phyloP scores from a whole-genome alignment of 2,329 filamentous ascomycete species.

The Triangularia verruculosa region DNA sequence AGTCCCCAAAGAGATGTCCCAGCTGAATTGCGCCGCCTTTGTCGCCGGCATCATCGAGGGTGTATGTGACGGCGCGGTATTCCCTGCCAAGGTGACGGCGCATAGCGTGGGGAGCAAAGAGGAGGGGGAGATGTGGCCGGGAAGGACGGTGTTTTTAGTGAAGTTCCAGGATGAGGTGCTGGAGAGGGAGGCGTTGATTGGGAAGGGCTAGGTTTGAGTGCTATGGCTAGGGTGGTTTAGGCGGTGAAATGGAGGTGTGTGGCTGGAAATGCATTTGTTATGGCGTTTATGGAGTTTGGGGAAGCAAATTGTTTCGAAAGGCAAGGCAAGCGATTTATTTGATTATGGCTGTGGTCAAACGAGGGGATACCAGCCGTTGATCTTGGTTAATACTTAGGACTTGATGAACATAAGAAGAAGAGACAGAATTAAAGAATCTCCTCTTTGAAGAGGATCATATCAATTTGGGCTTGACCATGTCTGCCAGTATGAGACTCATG shows the following conservation, averaged over 20 bases:
- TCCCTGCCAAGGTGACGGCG: constrained; percentile 83
- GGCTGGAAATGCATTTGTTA: constrained; percentile 7
- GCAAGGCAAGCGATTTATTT: constrained; percentile 1
- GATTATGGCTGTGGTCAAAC: neutral
- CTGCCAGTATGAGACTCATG: neutral
- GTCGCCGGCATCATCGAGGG: constrained; percentile 95
- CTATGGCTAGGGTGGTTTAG: neutral
- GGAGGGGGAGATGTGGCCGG: constrained; percentile 85
- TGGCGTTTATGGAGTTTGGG: constrained; percentile 15
- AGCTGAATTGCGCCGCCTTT: constrained; percentile 94
- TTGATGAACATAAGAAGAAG: neutral
- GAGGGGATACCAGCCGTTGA: neutral
- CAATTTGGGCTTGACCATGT: neutral
- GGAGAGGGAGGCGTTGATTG: constrained; percentile 82
- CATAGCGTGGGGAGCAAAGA: constrained; percentile 66
- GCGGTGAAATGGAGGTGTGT: constrained; percentile 3
- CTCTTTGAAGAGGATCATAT: neutral
- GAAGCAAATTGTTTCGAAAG: constrained; percentile 1
- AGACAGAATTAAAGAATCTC: neutral
- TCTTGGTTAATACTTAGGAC: neutral
- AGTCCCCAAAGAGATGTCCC: constrained; percentile 91
- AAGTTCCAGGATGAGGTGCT: constrained; percentile 90
- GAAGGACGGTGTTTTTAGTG: constrained; percentile 91
- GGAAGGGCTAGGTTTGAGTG: constrained; percentile 16
- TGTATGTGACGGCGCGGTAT: constrained; percentile 88